Evolutionary conservation across 2,329 filamentous ascomycete genomes (phyloP).

Genomic region (Hypoxylon sp.): DNA sequence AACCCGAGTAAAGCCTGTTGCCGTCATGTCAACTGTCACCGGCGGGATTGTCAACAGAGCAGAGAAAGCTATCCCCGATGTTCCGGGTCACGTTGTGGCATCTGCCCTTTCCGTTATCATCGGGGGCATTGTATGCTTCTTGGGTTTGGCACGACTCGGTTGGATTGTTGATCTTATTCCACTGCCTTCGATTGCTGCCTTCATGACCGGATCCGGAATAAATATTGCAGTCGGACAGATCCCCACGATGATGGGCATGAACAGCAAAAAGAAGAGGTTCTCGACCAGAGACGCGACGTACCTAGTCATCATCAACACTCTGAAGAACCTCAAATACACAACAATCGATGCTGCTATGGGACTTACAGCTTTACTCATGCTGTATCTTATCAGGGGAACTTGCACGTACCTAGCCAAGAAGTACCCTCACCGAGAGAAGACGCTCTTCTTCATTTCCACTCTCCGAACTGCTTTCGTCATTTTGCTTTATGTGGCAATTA

Average conservation of each 20-base stretch:
- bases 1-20: slow-evolving; percentile 65
- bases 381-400: slow-evolving; percentile 74
- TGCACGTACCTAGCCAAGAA: slow-evolving; percentile 76
- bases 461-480: slow-evolving; percentile 85
- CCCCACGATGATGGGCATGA: slow-evolving; percentile 65
- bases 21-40: slow-evolving; percentile 66
- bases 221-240: slow-evolving; percentile 66
- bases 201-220: slow-evolving; percentile 67
- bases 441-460: slow-evolving; percentile 83
- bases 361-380: slow-evolving; percentile 74
- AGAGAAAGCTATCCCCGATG: slow-evolving; percentile 33
- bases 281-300: slow-evolving; percentile 61
- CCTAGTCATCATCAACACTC: slow-evolving; percentile 64
- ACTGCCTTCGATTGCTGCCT: slow-evolving; percentile 65
- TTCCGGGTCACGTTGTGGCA: slow-evolving; percentile 55
- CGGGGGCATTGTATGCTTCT: slow-evolving; percentile 62
- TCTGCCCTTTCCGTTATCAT: slow-evolving; percentile 62
- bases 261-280: slow-evolving; percentile 59
- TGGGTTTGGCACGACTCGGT: slow-evolving; percentile 65
- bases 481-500: slow-evolving; percentile 82
- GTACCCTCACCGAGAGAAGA: slow-evolving; percentile 74
- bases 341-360: slow-evolving; percentile 81
- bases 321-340: slow-evolving; percentile 61
- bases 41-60: slow-evolving; percentile 60
- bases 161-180: slow-evolving; percentile 69